Conservation (phyloP, 148 eudicot genomes). For the Fallopia convolvulus region DNA sequence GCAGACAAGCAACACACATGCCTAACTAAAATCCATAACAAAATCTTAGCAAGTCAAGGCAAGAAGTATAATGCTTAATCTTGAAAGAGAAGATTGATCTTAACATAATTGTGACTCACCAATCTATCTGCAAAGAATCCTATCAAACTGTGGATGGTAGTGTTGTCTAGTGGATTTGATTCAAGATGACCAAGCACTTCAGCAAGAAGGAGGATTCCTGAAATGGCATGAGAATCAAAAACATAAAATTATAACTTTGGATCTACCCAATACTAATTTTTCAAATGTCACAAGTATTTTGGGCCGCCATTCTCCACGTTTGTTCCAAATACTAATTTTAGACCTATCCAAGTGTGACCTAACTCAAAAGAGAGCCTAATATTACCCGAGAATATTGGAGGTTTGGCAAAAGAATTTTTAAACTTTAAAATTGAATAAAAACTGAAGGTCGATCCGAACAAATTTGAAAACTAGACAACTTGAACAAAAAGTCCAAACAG, state of each 20-base stretch:
- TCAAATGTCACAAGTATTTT: not conserved
- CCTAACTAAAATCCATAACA: not conserved
- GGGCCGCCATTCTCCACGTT: not conserved
- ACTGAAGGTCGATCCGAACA: not conserved
- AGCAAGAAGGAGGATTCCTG: constrained; percentile 81
- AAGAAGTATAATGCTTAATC: not conserved
- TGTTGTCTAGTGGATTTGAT: constrained; percentile 43
- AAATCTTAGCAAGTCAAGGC: not conserved
- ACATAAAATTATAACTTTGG: not conserved
- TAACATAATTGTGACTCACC: constrained; percentile 42
- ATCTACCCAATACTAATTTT: not conserved
- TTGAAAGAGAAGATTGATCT: not conserved
- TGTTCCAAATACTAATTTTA: not conserved
- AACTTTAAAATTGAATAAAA: not conserved
- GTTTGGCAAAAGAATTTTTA: not conserved
- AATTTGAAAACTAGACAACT: not conserved
- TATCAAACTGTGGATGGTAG: constrained; percentile 54
- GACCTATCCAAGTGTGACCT: not conserved
- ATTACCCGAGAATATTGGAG: not conserved
- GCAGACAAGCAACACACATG: not conserved
- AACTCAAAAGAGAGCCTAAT: not conserved
- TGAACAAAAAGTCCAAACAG: not conserved
- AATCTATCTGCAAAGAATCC: constrained; percentile 75
- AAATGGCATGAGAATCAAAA: constrained; percentile 6
- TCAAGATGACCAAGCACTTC: constrained; percentile 57